A percentile compares a stretch with the other conserved stretches of the same genome.
Evolutionary conservation across 345 rosid species (phyloP).

Genomic region (Erucastrum elatum): DNA sequence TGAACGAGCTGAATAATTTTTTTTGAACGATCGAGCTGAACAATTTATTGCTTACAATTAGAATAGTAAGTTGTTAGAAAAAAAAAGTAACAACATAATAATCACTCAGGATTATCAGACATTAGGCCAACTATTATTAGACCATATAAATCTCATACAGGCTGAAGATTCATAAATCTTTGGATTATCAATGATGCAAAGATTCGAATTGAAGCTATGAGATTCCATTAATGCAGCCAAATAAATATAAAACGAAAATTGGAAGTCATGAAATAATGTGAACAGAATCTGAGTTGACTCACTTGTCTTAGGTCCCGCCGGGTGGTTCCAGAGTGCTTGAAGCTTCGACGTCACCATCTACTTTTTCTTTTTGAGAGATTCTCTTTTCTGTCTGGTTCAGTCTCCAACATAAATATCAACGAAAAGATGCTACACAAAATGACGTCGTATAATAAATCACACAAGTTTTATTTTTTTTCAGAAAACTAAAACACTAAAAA

Average conservation of each 20-base stretch:
- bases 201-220: not conserved
- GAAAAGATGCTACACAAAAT: not conserved
- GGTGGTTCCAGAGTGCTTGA: conserved; percentile 90
- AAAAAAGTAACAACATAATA: not conserved
- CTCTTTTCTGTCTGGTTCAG: not conserved
- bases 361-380: not conserved
- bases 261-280: not conserved
- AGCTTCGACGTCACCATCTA: conserved; percentile 56
- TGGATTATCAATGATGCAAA: not conserved
- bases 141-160: not conserved
- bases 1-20: not conserved
- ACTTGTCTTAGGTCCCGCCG: conserved; percentile 96
- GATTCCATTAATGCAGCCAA: not conserved
- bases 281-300: conserved; percentile 30
- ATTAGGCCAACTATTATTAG: not conserved
- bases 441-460: not conserved
- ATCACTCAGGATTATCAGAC: not conserved
- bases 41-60: not conserved
- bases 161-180: not conserved
- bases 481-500: no score
- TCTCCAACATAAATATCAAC: not conserved
- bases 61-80: not conserved
- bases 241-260: not conserved
- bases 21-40: not conserved
- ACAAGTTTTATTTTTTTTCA: no score